Evolutionary conservation across 2,329 filamentous ascomycete species (phyloP), one percentile per base, ranked within the genome.

Genomic region (Colletotrichum endophyticum): DNA sequence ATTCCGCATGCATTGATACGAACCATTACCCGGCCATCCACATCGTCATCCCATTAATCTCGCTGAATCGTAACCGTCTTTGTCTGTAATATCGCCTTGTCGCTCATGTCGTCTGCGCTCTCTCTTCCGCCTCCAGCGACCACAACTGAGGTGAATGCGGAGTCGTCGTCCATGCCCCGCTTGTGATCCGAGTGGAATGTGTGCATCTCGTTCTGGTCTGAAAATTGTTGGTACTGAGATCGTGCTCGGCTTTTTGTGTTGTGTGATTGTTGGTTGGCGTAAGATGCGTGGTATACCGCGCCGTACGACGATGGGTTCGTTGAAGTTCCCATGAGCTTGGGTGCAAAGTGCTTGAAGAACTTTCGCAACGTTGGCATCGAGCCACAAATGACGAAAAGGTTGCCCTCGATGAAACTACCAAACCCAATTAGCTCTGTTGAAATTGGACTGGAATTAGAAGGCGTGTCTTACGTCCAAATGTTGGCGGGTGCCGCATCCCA

Each of bases 341-440:
- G 86, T 0, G 84, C 82, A 13, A 86, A 80, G 69, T 86, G 84
- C 4, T 80, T 80, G 73, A 86, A 81, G 81, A 87, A 87, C 39
- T 84, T 84, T 32, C 84, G 83, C 1, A 87, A 77, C 1, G 86
- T 86, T 0, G 85, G 84, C 39, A 87, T 81, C 19, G 84, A 84
- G 22, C 84, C 85, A 78, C 85, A 87, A 15, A 86, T 84, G 27
- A 87, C 81, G 68, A 86, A 82, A 1, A 87, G 80, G 66, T 87
- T 87, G 1, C 81, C 79, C 73, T 87, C 86, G 53, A 87, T 78
- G 62, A 85, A 80, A 6, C 82, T 84, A 25, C 0, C 0, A 28
- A 49, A 0, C 8, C 3, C 0, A 5, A 2, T 66, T 28, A 66
- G 63, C 1, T 30, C 56, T 16, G 25, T 2, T 11, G 25, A n/a